A percentile compares a stretch with the other conserved stretches of the same genome.
Evolutionary conservation across 164 flowering plant species (phyloP).

Genomic region (Protea cynaroides): DNA sequence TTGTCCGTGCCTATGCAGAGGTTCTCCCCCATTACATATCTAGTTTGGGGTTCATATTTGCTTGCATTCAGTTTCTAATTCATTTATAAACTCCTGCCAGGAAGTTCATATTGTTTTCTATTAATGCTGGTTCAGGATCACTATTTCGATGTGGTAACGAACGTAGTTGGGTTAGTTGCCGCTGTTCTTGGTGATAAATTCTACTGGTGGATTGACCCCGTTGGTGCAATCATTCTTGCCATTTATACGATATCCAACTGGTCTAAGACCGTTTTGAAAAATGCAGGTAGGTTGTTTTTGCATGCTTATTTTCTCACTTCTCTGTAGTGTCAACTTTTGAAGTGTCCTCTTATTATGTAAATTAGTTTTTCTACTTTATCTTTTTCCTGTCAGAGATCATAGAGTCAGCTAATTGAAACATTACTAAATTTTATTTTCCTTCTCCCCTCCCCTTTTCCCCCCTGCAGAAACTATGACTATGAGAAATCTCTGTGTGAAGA

Average conservation of each 20-base stretch:
- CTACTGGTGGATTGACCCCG: conserved; percentile 80
- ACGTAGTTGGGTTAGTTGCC: conserved; percentile 58
- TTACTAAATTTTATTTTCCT: too few species aligned
- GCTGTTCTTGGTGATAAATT: conserved; percentile 63
- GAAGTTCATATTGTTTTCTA: background rate
- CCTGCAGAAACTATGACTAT: too few species aligned
- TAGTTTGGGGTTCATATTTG: background rate
- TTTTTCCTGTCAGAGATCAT: too few species aligned
- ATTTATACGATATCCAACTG: conserved; percentile 60
- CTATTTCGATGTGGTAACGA: conserved; percentile 72
- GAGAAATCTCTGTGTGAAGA: too few species aligned
- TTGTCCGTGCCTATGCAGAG: conserved; percentile 98
- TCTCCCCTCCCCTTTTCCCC: background rate
- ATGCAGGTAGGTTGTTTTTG: conserved; percentile 82
- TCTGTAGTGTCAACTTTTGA: too few species aligned
- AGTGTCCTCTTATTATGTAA: too few species aligned
- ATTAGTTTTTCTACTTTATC: too few species aligned
- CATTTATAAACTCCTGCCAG: background rate
- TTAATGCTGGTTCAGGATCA: conserved; percentile 45
- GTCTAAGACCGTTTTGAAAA: conserved; percentile 67
- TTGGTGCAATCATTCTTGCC: conserved; percentile 60
- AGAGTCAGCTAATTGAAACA: too few species aligned
- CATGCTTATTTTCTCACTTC: too few species aligned
- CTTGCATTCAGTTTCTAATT: background rate
- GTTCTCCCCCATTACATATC: conserved; percentile 24